A percentile compares a stretch with the other conserved stretches of the same genome.
These are phyloP conservation scores for Russula dissimulans DNA, from an alignment of 768 basidiomycete genomes.

Conservation along the genomic window DNA sequence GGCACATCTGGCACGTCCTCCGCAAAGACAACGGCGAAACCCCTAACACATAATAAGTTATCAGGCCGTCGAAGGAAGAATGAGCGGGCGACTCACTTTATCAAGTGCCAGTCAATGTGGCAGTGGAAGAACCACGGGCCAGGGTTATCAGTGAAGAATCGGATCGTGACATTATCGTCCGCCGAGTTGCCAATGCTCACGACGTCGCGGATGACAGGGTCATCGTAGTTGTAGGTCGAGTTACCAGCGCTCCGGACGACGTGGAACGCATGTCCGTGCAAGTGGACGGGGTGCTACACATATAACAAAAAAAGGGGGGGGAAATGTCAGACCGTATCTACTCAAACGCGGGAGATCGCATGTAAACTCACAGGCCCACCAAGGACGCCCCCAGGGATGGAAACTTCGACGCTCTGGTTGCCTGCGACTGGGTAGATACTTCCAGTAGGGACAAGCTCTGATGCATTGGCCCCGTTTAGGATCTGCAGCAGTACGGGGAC, in stretches of 20 bases:
- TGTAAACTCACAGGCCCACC: not conserved
- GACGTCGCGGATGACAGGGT: constrained; percentile 40
- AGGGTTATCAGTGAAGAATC: constrained; percentile 26
- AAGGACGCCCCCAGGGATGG: not conserved
- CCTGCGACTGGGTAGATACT: constrained; percentile 38
- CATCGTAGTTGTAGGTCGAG: constrained; percentile 19
- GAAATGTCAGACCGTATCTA: no score
- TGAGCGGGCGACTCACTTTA: no score
- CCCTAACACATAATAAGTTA: not conserved
- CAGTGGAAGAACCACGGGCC: constrained; percentile 26
- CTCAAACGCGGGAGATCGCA: no score
- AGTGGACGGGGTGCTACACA: not conserved
- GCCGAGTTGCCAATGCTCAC: constrained; percentile 21
- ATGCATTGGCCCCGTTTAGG: constrained; percentile 41
- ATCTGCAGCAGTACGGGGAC: constrained; percentile 50
- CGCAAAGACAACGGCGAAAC: constrained; percentile 8
- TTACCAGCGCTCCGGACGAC: constrained; percentile 14
- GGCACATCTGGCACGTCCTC: constrained; percentile 7
- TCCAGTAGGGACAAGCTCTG: constrained; percentile 40
- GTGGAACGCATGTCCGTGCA: constrained; percentile 8
- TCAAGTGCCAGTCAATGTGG: constrained; percentile 25
- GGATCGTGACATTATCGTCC: constrained; percentile 18
- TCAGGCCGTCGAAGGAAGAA: no score
- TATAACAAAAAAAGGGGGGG: no score
- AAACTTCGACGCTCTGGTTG: constrained; percentile 38